Percentiles rank a stretch among this genome's conserved stretches.
phyloP scores from a whole-genome alignment of 2,329 filamentous ascomycete genomes.

The Curvularia lunata region DNA sequence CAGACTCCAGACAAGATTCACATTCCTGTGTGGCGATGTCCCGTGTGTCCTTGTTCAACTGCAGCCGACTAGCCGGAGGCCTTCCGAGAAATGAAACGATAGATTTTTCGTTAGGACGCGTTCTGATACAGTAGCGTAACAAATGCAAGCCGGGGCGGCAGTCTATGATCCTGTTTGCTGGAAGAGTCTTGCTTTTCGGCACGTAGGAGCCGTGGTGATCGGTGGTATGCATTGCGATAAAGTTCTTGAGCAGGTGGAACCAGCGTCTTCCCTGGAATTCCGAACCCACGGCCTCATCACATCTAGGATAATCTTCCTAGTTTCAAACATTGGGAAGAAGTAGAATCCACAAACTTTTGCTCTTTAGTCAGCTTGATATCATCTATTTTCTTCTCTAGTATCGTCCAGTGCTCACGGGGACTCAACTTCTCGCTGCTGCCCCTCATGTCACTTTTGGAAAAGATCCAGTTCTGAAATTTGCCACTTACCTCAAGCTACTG shows the following conservation, averaged over 20 bases:
- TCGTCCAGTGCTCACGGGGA: neutral
- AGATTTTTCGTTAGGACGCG: neutral
- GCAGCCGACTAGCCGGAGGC: neutral
- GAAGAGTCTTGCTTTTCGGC: neutral
- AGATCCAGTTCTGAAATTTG: neutral
- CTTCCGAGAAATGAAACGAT: neutral
- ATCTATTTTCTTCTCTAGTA: neutral
- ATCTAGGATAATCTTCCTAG: neutral
- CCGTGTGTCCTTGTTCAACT: neutral
- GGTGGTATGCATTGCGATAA: neutral
- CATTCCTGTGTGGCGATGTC: neutral
- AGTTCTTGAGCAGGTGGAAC: neutral
- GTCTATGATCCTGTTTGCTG: neutral
- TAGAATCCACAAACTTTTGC: neutral
- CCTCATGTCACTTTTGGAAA: neutral
- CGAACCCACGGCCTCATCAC: neutral
- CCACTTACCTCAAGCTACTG: neutral
- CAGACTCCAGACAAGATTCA: neutral
- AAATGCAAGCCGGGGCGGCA: neutral
- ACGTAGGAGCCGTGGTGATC: neutral
- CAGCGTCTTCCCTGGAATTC: neutral
- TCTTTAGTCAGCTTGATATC: neutral
- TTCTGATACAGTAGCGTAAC: neutral
- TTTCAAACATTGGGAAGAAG: neutral
- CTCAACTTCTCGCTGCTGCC: neutral